These are phyloP conservation scores for Candida methanosorbosa DNA, from an alignment of 805 yeast genomes.

Conservation along the genomic window DNA sequence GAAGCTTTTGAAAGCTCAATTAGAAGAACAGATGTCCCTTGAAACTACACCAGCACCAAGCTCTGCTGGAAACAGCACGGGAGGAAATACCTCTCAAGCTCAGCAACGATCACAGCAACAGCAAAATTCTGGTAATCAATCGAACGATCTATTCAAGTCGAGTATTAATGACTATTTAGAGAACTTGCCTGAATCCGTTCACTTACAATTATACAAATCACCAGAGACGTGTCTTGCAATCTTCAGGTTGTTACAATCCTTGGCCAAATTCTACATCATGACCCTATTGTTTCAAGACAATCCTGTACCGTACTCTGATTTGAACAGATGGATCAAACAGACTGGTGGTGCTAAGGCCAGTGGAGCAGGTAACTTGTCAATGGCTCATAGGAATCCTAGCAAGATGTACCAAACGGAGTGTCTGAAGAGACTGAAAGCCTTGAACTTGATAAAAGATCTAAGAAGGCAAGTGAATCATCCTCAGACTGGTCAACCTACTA, in stretches of 20 bases:
- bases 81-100: too few relatives aligned
- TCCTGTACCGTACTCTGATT: conserved; percentile 55
- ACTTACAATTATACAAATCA: conserved; percentile 68
- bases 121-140: too few relatives aligned
- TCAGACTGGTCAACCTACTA: conserved; percentile 23
- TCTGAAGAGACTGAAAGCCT: conserved; percentile 60
- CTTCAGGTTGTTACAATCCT: conserved; percentile 78
- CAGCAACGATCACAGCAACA: too few relatives aligned
- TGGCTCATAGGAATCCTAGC: conserved; percentile 18
- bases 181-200: conserved; percentile 81
- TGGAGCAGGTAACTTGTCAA: conserved; percentile 32
- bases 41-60: neutral
- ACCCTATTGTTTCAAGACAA: conserved; percentile 76
- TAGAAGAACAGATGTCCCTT: too few relatives aligned
- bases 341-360: conserved; percentile 6
- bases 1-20: too few relatives aligned
- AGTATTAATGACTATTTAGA: conserved; percentile 86
- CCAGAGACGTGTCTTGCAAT: conserved; percentile 95
- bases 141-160: conserved; percentile 40
- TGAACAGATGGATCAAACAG: conserved; percentile 67
- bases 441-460: conserved; percentile 67
- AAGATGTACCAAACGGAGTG: conserved; percentile 64
- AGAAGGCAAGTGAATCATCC: conserved; percentile 25
- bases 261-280: conserved; percentile 86
- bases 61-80: neutral